These are phyloP conservation scores for Candida yuanshanica DNA, from an alignment of 805 yeast genomes.

Conservation along the genomic window DNA sequence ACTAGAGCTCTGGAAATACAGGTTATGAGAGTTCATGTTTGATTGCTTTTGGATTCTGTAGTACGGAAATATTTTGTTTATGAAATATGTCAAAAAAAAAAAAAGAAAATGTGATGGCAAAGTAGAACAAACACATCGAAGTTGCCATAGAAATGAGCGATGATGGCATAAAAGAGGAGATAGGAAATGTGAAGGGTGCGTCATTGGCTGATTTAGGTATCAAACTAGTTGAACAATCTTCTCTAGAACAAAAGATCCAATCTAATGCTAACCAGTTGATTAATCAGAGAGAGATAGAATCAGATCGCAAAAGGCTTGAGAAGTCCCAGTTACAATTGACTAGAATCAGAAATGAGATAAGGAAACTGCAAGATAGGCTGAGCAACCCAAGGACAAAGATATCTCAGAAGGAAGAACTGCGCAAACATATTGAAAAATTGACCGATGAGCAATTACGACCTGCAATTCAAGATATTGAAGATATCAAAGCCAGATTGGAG, in stretches of 20 bases:
- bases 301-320: slow-evolving; percentile 70
- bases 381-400: slow-evolving; percentile 53
- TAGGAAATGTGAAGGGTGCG: not conserved
- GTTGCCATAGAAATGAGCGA: too few species aligned
- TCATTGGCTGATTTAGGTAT: slow-evolving; percentile 33
- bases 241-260: slow-evolving; percentile 70
- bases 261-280: slow-evolving; percentile 61
- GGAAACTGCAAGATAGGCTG: slow-evolving; percentile 42
- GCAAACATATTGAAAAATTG: slow-evolving; percentile 49
- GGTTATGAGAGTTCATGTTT: not conserved
- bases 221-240: slow-evolving; percentile 68
- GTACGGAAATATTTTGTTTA: too few species aligned
- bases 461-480: slow-evolving; percentile 54
- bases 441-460: slow-evolving; percentile 46
- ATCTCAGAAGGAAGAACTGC: slow-evolving; percentile 51
- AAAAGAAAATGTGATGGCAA: not conserved
- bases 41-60: not conserved
- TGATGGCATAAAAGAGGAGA: not conserved
- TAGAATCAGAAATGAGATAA: slow-evolving; percentile 38
- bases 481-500: slow-evolving; percentile 45
- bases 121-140: not conserved
- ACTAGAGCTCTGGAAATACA: not conserved
- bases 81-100: not conserved
- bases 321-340: slow-evolving; percentile 50
- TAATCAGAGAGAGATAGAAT: slow-evolving; percentile 55